These are phyloP conservation scores for Tuber indicum DNA, from an alignment of 495 filamentous ascomycete species.

Conservation along the genomic window DNA sequence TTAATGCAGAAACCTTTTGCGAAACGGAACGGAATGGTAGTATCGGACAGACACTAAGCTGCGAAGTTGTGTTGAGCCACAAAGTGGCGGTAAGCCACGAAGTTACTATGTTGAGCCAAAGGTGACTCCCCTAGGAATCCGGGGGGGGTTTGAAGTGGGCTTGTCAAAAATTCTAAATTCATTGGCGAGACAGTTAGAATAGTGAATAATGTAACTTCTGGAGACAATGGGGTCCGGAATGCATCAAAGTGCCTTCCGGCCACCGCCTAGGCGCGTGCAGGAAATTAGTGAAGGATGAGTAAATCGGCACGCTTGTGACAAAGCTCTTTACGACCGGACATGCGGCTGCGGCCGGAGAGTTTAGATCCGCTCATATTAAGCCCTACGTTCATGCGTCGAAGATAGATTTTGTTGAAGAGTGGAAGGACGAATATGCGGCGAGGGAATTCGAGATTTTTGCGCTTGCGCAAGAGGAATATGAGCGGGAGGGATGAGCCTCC, in stretches of 20 bases:
- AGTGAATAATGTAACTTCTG: conserved; percentile 48
- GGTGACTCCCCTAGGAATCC: too few species aligned
- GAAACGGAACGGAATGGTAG: too few species aligned
- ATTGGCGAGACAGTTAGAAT: conserved; percentile 53
- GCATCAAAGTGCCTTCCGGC: conserved; percentile 59
- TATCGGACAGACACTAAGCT: too few species aligned
- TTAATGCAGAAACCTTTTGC: too few species aligned
- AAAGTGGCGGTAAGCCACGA: too few species aligned
- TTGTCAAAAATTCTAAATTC: conserved; percentile 31
- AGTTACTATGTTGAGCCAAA: too few species aligned
- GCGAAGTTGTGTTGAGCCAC: too few species aligned
- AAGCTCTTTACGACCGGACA: conserved; percentile 57
- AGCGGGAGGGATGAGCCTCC: conserved; percentile 45
- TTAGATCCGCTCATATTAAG: conserved; percentile 55
- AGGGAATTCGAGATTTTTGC: conserved; percentile 50
- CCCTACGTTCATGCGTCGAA: conserved; percentile 61
- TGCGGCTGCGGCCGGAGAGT: conserved; percentile 52
- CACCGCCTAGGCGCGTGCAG: conserved; percentile 59
- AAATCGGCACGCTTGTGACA: conserved; percentile 55
- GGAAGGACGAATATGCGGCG: conserved; percentile 45
- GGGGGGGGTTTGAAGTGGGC: too few species aligned
- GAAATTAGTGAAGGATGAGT: conserved; percentile 48
- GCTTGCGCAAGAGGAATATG: conserved; percentile 52
- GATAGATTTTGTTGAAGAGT: conserved; percentile 55
- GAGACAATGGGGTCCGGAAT: conserved; percentile 47